Base-by-base conservation (phyloP, 1,284 basidiomycete genomes). In the Ustilago hordei region DNA sequence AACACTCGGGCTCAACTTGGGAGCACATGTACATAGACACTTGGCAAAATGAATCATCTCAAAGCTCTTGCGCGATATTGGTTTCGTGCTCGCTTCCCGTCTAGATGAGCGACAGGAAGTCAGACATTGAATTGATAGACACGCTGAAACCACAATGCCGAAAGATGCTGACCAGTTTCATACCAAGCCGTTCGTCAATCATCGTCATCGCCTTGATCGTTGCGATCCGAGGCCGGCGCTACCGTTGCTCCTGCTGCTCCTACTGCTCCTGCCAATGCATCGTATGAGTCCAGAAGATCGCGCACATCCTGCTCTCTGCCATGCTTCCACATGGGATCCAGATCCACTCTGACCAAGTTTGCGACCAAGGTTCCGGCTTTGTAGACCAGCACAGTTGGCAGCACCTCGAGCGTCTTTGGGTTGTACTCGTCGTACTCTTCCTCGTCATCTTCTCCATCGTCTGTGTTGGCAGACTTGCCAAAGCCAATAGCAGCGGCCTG, bases 351-450 rank as follows among this genome's bases (percentile, higher is more conserved):
- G 19, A 84, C 82, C 31, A 84, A 57, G 36, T 84, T 84, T 32
- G 77, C 80, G 17, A 78, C 66, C n/a, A 84, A 45, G 52, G 55
- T 55, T 6, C 75, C 82, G 2, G 66, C 78, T n/a, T 52, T 60
- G 47, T 84, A 84, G 41, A 84, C 75, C 23, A 83, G 55, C 41
- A 84, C 50, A 3, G 82, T 84, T 4, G 82, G 82, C 13, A 80
- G 60, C 19, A 84, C 70, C 17, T 80, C 78, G 6, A 71, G 56
- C 31, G 78, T 71, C 53, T 66, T 63, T n/a, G 75, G 50, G 52
- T 69, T 63, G 54, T 50, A 54, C 34, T 78, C 71, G 58, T 79
- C 75, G 43, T 78, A 81, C 36, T 78, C 75, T 34, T 75, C 59
- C 3, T 81, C 81, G 17, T 63, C 63, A 1, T 78, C 75, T 17